A percentile compares a stretch with the other conserved stretches of the same genome.
Conservation (phyloP, 306 rosid genomes). For the Cyamopsis tetragonoloba region DNA sequence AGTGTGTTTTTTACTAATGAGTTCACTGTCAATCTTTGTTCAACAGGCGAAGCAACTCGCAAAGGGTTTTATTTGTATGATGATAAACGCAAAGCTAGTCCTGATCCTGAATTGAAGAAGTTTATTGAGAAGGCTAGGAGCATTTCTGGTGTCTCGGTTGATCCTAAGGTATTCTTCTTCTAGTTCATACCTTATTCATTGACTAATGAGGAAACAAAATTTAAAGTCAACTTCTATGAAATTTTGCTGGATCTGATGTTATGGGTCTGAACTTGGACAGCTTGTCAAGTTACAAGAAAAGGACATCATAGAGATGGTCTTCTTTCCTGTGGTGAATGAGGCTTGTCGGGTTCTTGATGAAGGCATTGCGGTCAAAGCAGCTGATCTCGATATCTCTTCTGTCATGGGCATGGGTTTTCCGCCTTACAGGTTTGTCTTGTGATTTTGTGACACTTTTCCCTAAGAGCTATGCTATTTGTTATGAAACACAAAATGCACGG, state of each 20-base stretch:
- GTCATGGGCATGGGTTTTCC: conserved; percentile 99
- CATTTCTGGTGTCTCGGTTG: conserved; percentile 60
- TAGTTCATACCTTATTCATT: conserved; percentile 7
- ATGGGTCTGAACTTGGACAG: conserved; percentile 45
- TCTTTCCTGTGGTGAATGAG: conserved; percentile 96
- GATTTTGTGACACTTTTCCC: no score
- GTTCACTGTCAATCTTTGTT: neutral
- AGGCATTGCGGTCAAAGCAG: conserved; percentile 86
- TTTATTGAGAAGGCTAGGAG: conserved; percentile 83
- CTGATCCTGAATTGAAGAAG: conserved; percentile 80
- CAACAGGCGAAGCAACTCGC: conserved; percentile 65
- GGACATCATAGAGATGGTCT: conserved; percentile 90
- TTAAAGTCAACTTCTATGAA: neutral
- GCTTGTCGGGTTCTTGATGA: conserved; percentile 95
- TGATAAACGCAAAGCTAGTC: conserved; percentile 67
- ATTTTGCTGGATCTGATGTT: conserved; percentile 10
- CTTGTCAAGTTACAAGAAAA: conserved; percentile 61
- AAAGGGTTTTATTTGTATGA: conserved; percentile 86
- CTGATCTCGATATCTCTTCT: conserved; percentile 82
- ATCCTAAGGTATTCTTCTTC: conserved; percentile 60
- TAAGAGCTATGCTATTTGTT: no score
- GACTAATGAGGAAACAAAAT: neutral
- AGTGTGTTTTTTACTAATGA: neutral
- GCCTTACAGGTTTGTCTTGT: conserved; percentile 70
- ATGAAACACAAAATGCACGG: no score